phyloP scores from a whole-genome alignment of 129 eudicot genomes.

The Mikania micrantha region DNA sequence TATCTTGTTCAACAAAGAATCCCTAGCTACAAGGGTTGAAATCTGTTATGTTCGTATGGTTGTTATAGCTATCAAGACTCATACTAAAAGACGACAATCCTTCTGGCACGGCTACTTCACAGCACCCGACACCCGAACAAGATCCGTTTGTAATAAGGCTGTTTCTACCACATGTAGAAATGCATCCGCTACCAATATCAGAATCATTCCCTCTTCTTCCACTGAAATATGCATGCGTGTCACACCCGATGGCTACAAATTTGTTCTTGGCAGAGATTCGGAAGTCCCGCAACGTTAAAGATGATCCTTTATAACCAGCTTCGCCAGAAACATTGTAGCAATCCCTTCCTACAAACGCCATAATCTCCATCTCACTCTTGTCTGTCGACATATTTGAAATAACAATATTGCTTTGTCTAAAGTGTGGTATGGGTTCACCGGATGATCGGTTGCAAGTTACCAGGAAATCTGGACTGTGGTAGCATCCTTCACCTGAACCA shows the following conservation, averaged over 20 bases:
- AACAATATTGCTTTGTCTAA: neutral
- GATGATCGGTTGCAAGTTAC: constrained; percentile 20
- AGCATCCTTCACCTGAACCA: constrained; percentile 16
- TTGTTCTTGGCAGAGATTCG: constrained; percentile 17
- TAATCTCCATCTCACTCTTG: constrained; percentile 7
- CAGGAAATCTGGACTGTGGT: neutral
- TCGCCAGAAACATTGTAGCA: constrained; percentile 12
- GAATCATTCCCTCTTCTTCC: neutral
- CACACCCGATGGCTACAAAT: constrained; percentile 26
- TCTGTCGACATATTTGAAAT: neutral
- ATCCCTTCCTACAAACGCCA: neutral
- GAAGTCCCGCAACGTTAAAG: neutral
- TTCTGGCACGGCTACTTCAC: constrained; percentile 21
- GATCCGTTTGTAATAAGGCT: constrained; percentile 3
- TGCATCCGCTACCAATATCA: constrained; percentile 5
- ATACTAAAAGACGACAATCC: neutral
- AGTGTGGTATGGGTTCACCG: neutral
- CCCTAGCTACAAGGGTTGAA: constrained; percentile 34
- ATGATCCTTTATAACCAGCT: rapidly evolving
- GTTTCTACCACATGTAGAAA: neutral
- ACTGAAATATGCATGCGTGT: neutral
- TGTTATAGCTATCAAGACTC: neutral
- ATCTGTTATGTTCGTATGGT: neutral
- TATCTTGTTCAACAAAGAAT: constrained; percentile 9
- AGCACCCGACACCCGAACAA: constrained; percentile 33